Conservation (phyloP, 2,329 filamentous ascomycete genomes). For the Penicillium griseofulvum region DNA sequence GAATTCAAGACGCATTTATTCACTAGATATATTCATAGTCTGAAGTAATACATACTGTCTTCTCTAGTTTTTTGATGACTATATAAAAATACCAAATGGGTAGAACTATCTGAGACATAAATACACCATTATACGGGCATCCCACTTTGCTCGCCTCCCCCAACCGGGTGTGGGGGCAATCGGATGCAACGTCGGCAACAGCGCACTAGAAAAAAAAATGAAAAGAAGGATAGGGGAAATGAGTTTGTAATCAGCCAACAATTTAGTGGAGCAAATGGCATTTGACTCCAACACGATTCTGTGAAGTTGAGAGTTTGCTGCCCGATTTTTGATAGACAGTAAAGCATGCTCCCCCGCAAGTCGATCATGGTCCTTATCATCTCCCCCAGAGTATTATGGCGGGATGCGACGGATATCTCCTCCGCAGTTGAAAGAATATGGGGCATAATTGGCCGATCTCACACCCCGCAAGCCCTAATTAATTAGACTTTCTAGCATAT, state of each 20-base stretch:
- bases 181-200: background rate
- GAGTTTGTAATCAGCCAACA: background rate
- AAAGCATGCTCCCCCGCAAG: background rate
- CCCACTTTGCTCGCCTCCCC: background rate
- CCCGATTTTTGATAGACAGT: background rate
- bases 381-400: background rate
- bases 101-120: background rate
- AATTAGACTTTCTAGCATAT: conserved; percentile 2
- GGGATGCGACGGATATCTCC: background rate
- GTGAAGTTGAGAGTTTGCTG: background rate
- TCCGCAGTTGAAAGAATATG: background rate
- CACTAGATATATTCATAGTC: background rate
- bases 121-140: background rate
- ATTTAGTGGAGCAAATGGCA: background rate
- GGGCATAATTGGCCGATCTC: background rate
- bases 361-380: background rate
- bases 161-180: background rate
- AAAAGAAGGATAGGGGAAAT: background rate
- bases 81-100: background rate
- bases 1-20: background rate
- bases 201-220: background rate
- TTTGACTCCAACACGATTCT: background rate
- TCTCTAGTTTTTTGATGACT: background rate
- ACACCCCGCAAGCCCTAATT: background rate
- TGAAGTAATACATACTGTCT: background rate